These are phyloP conservation scores for Solanum megistacrolobum DNA, from an alignment of 257 asterid species.

Conservation along the genomic window DNA sequence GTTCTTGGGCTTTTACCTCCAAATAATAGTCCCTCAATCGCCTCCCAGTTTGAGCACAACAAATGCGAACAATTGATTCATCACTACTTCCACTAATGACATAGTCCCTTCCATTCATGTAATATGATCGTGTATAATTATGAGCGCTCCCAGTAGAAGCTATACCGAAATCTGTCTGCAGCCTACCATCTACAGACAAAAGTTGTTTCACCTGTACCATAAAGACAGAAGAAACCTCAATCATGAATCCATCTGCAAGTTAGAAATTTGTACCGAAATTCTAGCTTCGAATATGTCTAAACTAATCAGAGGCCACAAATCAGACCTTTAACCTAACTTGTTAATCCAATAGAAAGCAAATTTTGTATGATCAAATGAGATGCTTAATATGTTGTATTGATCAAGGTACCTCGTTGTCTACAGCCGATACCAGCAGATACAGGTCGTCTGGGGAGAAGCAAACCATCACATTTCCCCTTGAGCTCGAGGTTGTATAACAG, in stretches of 20 bases:
- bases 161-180: conserved; percentile 58
- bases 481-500: conserved; percentile 59
- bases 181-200: conserved; percentile 60
- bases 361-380: not conserved
- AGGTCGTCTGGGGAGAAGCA: conserved; percentile 82
- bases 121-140: conserved; percentile 79
- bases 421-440: conserved; percentile 66
- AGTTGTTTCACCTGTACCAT: conserved; percentile 63
- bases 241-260: not conserved
- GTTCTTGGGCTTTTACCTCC: conserved; percentile 31
- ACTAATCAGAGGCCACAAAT: not conserved
- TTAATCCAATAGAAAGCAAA: not conserved
- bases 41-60: conserved; percentile 77
- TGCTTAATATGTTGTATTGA: not conserved
- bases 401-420: conserved; percentile 71
- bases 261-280: not conserved
- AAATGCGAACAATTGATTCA: conserved; percentile 51
- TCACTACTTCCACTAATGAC: conserved; percentile 73
- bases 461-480: conserved; percentile 83
- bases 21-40: conserved; percentile 45
- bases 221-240: not conserved
- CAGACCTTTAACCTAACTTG: not conserved
- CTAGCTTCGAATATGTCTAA: not conserved
- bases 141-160: conserved; percentile 53
- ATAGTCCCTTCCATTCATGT: conserved; percentile 79